These are phyloP conservation scores for Eimeria maxima DNA, from an alignment of 169 alveolate species.

Conservation along the genomic window DNA sequence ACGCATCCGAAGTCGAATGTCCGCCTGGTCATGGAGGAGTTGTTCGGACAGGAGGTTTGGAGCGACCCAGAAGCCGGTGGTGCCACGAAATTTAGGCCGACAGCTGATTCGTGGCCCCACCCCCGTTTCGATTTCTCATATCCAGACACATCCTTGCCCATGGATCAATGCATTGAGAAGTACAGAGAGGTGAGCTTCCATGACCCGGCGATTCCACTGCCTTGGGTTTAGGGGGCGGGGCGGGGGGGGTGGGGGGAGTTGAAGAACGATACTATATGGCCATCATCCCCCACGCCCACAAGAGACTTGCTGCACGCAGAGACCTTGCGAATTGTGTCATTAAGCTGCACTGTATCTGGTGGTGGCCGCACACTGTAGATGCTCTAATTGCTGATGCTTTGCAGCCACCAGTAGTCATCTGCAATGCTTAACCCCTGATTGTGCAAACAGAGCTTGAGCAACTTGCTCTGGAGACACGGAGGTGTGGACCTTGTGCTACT, in stretches of 20 bases:
- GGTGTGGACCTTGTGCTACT: conserved; percentile 77
- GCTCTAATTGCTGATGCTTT: neutral
- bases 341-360: neutral
- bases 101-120: conserved; percentile 67
- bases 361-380: neutral
- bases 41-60: conserved; percentile 77
- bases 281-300: no score
- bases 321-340: neutral
- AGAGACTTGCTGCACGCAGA: neutral
- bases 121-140: conserved; percentile 45
- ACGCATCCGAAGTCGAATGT: conserved; percentile 76
- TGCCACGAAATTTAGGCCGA: conserved; percentile 54
- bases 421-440: neutral
- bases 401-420: neutral
- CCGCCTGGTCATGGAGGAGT: conserved; percentile 75
- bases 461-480: conserved; percentile 74
- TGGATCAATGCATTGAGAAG: conserved; percentile 80
- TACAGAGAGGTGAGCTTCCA: conserved; percentile 69
- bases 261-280: no score
- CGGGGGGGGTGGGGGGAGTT: no score
- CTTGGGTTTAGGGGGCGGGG: neutral
- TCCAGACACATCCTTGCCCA: conserved; percentile 84
- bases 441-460: conserved; percentile 56
- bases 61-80: conserved; percentile 50
- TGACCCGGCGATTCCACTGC: neutral